Evolutionary conservation across 139 green algal genomes (phyloP), one percentile per base, ranked within the genome.

Genomic region (Eudorina sp.): DNA sequence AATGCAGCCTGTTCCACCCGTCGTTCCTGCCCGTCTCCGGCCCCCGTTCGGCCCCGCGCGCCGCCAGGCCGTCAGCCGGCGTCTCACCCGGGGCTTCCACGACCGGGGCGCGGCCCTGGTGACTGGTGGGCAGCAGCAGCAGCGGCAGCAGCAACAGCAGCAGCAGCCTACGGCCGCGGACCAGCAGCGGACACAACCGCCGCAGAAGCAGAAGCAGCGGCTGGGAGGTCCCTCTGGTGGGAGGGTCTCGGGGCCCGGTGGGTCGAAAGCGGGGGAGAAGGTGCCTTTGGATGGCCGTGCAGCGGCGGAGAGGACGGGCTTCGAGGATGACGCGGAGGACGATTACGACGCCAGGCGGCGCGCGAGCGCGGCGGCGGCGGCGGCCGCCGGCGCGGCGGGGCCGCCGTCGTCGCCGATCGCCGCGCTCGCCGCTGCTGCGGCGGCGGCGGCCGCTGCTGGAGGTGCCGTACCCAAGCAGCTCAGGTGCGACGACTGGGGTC

Each of bases 51-150:
- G n/a, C n/a, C n/a, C n/a, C n/a, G n/a, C n/a, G n/a, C n/a, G 51
- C 51, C 41, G 43, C 2, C 75, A 90, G 77, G 41, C 72, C 27
- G n/a, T 81, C 36, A 78, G 86, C 25, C 86, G 77, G 2, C 78
- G 86, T 3, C 19, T 83, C 16, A 72, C 73, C 0, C 64, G 86
- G 16, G 86, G 86, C 40, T 31, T 87, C 6, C 86, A 90, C 53
- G 86, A 90, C 66, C 48, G 66, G 0, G 86, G 86, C n/a, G 83
- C 83, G 4, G 21, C 83, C 25, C 0, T 25, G 6, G 38, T 76
- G 6, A 0, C 40, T 9, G 55, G 55, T 2, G 4, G 34, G 53
- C 25, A 4, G 21, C 77, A 53, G 34, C 77, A 40, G 53, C 53
- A 75, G 18, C 43, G 3, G 43, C 72, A 80, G 41, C 43, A 80